Evolutionary conservation across 306 rosid genomes (phyloP).

Genomic region (Bauhinia variegata): DNA sequence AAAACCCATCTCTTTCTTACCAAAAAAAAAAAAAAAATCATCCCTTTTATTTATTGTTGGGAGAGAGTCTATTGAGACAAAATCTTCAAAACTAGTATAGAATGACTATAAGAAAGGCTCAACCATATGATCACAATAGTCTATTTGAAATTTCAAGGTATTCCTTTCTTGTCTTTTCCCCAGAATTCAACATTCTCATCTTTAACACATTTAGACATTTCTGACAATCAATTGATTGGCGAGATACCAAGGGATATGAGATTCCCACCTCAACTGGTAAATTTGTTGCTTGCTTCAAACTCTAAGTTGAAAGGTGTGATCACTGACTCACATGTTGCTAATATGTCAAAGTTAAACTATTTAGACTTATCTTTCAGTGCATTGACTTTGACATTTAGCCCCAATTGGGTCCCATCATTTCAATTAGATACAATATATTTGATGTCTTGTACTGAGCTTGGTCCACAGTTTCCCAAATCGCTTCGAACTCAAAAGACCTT

Average conservation of each 20-base stretch:
- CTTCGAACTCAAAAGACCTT: neutral
- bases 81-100: too few relatives aligned
- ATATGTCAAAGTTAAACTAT: neutral
- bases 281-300: neutral
- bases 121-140: too few relatives aligned
- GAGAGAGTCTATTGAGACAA: too few relatives aligned
- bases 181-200: neutral
- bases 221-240: neutral
- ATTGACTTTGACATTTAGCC: neutral
- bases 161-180: too few relatives aligned
- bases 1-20: too few relatives aligned
- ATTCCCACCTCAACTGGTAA: neutral
- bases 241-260: neutral
- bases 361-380: neutral
- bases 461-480: slow-evolving; percentile 32
- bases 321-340: slow-evolving; percentile 23
- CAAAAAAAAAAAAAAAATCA: too few relatives aligned
- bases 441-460: slow-evolving; percentile 17
- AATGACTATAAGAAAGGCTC: too few relatives aligned
- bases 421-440: accelerated
- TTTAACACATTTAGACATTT: neutral
- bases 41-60: too few relatives aligned
- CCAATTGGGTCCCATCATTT: slow-evolving; percentile 20
- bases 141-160: neutral
- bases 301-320: slow-evolving; percentile 15